phyloP scores from a whole-genome alignment of 2,329 filamentous ascomycete genomes.

The Stagonosporopsis rhizophila region DNA sequence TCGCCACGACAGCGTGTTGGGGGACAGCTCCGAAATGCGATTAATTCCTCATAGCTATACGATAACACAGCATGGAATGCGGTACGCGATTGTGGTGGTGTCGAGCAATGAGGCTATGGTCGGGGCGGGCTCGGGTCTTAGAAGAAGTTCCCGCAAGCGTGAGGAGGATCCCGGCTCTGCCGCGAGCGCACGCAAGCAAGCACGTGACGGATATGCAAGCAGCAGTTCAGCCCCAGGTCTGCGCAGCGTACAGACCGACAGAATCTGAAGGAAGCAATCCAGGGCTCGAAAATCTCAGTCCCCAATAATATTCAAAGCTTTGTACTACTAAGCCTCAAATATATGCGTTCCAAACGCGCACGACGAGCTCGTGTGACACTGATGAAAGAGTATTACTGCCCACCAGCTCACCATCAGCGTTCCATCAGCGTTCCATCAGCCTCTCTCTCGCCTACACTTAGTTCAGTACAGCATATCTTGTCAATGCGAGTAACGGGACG shows the following conservation, averaged over 20 bases:
- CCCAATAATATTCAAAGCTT: background rate
- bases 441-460: background rate
- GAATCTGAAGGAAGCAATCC: background rate
- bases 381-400: too few species aligned
- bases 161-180: background rate
- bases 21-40: slow-evolving; percentile 9
- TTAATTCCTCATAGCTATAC: background rate
- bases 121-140: slow-evolving; percentile 3
- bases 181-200: background rate
- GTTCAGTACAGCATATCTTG: background rate
- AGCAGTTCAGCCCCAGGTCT: background rate
- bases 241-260: background rate
- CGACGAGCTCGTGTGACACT: background rate
- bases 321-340: background rate
- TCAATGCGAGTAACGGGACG: slow-evolving; percentile 13
- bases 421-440: too few species aligned
- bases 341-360: background rate
- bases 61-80: slow-evolving; percentile 10
- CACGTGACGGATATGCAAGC: background rate
- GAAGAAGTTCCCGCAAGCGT: slow-evolving; percentile 4
- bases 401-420: background rate
- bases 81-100: background rate
- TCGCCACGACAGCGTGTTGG: slow-evolving; percentile 6
- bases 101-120: background rate
- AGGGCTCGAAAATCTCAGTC: background rate